Base-by-base conservation (phyloP, 805 yeast species). In the Jamesozyma jinghongensis region DNA sequence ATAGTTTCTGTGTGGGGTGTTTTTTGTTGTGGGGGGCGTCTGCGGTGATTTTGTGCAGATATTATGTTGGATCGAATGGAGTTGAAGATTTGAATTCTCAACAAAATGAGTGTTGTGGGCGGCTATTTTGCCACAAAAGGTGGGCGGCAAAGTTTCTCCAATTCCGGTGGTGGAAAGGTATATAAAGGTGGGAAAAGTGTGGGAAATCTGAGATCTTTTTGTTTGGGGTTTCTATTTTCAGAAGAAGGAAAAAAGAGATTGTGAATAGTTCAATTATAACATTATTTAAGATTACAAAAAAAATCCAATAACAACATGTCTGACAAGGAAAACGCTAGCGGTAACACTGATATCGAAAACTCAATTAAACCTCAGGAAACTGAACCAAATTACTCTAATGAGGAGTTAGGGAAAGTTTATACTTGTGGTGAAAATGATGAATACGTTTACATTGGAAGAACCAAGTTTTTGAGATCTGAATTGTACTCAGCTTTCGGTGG, bases 401-500 rank as follows among this genome's bases (percentile, higher is more conserved):
- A 46, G 2, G 40, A 47, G 1, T 20, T 50, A 19, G 47, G 51
- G 20, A 59, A 55, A 41, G 54, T 67, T 20, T 54, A 48, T 44
- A 63, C 67, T 2, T 46, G 61, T 5, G 73, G 71, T 16, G 65
- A 57, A 3, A 81, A 78, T 51, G 77, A 77, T 32, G 81, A 81
- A 35, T 79, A 75, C 56, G 69, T 85, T 42, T 75, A 68, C 47
- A 74, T 85, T 48, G 95, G 95, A 3, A 71, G 77, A 52, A 78
- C 81, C 46, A 79, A 74, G 59, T 85, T 81, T 46, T 68, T 75
- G 41, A 74, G 71, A 50, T 59, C 69, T 39, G 88, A 82, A 38
- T 67, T 82, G 42, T 63, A 67, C 39, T 62, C 62, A 19, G 90
- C 90, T 2, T 82, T 82, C 48, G 95, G 94, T 61, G 95, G 95